These are phyloP conservation scores for Rossbeevera mucosa DNA, from an alignment of 768 basidiomycete species.

Conservation along the genomic window DNA sequence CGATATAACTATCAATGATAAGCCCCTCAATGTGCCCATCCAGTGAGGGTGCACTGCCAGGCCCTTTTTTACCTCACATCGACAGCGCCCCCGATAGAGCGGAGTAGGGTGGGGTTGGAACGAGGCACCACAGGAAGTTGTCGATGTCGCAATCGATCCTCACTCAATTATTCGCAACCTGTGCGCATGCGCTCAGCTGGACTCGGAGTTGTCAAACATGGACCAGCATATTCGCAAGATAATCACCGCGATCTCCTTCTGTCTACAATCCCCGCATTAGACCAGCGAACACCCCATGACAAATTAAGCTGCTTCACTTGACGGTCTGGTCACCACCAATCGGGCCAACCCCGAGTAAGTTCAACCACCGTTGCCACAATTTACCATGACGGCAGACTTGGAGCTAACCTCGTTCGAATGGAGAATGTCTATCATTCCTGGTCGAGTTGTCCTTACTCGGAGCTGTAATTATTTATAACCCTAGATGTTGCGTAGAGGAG, in stretches of 20 bases:
- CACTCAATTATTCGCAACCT: not conserved
- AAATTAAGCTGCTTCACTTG: not conserved
- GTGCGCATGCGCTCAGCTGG: not conserved
- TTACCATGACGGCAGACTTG: not conserved
- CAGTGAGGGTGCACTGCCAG: too few relatives aligned
- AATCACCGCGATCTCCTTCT: constrained; percentile 25
- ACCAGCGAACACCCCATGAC: constrained; percentile 5
- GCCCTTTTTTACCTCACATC: constrained; percentile 2
- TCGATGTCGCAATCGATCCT: constrained; percentile 2
- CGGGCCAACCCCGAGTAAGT: not conserved
- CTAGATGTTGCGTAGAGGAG: not conserved
- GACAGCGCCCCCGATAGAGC: constrained; percentile 7
- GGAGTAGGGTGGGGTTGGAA: constrained; percentile 5
- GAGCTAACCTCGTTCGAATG: constrained; percentile 4
- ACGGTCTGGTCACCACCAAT: not conserved
- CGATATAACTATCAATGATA: too few relatives aligned
- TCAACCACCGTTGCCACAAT: constrained; percentile 4
- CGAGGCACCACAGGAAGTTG: constrained; percentile 5
- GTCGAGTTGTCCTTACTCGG: not conserved
- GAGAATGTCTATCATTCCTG: not conserved
- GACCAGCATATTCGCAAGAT: constrained; percentile 6
- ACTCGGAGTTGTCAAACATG: not conserved
- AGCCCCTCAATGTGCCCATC: too few relatives aligned
- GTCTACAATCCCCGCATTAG: constrained; percentile 11
- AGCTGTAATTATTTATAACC: not conserved